phyloP scores from a whole-genome alignment of 2,329 filamentous ascomycete species.

The Periglandula ipomoeae region DNA sequence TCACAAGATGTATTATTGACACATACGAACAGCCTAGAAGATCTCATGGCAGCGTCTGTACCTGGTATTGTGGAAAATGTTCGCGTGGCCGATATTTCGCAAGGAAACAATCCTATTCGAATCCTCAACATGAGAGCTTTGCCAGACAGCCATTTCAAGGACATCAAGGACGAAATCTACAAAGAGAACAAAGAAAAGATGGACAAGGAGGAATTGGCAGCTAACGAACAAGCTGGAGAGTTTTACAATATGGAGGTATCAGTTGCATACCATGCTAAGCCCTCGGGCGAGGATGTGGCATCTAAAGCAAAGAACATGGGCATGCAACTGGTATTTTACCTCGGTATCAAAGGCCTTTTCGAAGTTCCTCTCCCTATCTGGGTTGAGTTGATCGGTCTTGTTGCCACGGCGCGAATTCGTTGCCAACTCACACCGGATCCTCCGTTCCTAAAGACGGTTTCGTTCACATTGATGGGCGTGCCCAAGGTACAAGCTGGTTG shows the following conservation, averaged over 20 bases:
- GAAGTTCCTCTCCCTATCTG: slow-evolving; percentile 80
- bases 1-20: no score
- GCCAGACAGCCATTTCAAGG: slow-evolving; percentile 66
- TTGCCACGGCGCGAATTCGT: slow-evolving; percentile 76
- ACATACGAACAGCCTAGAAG: slow-evolving; percentile 39
- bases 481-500: slow-evolving; percentile 86
- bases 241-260: slow-evolving; percentile 90
- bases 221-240: slow-evolving; percentile 81
- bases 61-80: slow-evolving; percentile 90
- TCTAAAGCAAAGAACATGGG: slow-evolving; percentile 92
- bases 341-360: slow-evolving; percentile 82
- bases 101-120: slow-evolving; percentile 82
- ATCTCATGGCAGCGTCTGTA: slow-evolving; percentile 94
- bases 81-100: slow-evolving; percentile 87
- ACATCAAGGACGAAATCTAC: slow-evolving; percentile 74
- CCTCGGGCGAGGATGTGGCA: slow-evolving; percentile 58
- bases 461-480: slow-evolving; percentile 88
- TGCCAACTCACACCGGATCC: slow-evolving; percentile 82
- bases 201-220: slow-evolving; percentile 78
- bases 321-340: slow-evolving; percentile 90
- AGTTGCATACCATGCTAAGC: slow-evolving; percentile 83
- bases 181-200: slow-evolving; percentile 71
- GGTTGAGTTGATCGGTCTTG: slow-evolving; percentile 84
- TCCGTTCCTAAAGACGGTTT: slow-evolving; percentile 84
- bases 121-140: slow-evolving; percentile 81